A percentile compares a stretch with the other conserved stretches of the same genome.
These are phyloP conservation scores for Claviceps humidiphila DNA, from an alignment of 2,329 filamentous ascomycete species.

Conservation along the genomic window DNA sequence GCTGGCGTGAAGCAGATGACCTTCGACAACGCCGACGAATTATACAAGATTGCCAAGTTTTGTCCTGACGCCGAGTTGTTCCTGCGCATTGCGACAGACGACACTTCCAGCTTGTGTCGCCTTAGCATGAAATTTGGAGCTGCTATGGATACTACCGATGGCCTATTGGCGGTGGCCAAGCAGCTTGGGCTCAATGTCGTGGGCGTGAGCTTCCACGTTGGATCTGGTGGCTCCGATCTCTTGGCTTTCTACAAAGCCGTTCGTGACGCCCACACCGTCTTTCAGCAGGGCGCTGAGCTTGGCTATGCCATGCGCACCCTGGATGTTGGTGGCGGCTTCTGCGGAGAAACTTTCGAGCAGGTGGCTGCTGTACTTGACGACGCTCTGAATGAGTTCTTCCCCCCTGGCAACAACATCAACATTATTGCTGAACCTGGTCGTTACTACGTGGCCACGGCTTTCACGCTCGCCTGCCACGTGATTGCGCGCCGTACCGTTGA, in stretches of 20 bases:
- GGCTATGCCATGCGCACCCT: constrained; percentile 77
- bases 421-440: constrained; percentile 94
- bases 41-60: constrained; percentile 92
- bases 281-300: constrained; percentile 65
- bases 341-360: constrained; percentile 75
- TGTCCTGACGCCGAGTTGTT: constrained; percentile 83
- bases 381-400: constrained; percentile 81
- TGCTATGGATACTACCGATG: constrained; percentile 65
- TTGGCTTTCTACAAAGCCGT: constrained; percentile 83
- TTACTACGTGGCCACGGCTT: constrained; percentile 88
- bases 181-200: constrained; percentile 79
- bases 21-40: constrained; percentile 95
- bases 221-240: constrained; percentile 92
- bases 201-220: constrained; percentile 95
- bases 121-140: constrained; percentile 97
- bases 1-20: constrained; percentile 95
- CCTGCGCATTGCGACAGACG: constrained; percentile 90
- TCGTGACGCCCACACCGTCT: constrained; percentile 74
- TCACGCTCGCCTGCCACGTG: constrained; percentile 89
- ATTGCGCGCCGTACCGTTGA: constrained; percentile 86
- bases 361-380: constrained; percentile 72
- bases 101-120: constrained; percentile 85
- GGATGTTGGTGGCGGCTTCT: constrained; percentile 91
- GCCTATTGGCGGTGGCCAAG: constrained; percentile 67
- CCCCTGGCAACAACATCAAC: constrained; percentile 53